Evolutionary conservation across 176 grass and related monocot species (phyloP), one percentile per base, ranked within the genome.

Genomic region (Phoenix roebelenii): DNA sequence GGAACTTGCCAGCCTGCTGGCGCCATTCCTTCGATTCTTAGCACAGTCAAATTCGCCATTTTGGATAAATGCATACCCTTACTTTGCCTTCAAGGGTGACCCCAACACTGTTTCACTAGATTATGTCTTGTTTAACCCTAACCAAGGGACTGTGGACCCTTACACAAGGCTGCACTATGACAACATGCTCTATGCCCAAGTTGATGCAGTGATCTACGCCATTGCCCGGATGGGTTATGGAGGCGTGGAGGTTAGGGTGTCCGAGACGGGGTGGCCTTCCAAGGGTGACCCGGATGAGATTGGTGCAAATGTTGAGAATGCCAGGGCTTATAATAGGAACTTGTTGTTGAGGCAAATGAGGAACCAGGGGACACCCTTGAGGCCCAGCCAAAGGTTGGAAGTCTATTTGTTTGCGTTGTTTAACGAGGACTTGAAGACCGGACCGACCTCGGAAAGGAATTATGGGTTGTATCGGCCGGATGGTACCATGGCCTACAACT

Each of bases 111-210:
- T 91, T 3, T 64, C 79, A 0, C 70, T 98, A 3, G 72, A 91
- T 64, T 98, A 98, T 65, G 94, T 83, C 24, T 59, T 98, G 52
- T 85, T 77, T 23, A 85, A 89, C 60, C 73, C 79, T 3, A 68
- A 65, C 73, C 25, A 51, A 48, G 88, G 88, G 44, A 84, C 72
- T 3, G 76, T 85, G n/a, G 94, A 98, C 64, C 94, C 94, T 0
- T 78, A 85, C 79, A 98, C 94, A 0, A 61, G 58, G 22, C 80
- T 93, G 5, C 85, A 83, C 63, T 93, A 98, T 79, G 86, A 89
- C 52, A 93, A 89, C 82, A 98, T 98, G 88, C 64, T 98, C 44
- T 89, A 83, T 72, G 94, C 94, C 65, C 94, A 98, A 79, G 94
- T 98, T 23, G 94, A 98, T 78, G 94, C 94, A 2, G 82, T 93